Conservation (phyloP, 2,329 filamentous ascomycete species). For the Mycogone perniciosa region DNA sequence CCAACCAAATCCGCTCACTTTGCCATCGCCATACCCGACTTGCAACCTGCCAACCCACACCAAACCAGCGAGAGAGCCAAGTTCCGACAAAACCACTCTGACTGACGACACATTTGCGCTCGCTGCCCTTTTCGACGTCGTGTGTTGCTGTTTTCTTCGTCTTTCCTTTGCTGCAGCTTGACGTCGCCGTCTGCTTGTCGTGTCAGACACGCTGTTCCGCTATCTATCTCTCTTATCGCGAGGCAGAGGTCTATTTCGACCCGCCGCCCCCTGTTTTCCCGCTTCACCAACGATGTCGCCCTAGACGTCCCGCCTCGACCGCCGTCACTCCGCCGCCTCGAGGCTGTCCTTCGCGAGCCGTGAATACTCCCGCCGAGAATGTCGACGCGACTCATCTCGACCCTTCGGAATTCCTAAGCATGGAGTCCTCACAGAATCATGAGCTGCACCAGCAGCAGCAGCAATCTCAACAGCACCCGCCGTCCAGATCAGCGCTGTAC, state of each 20-base stretch:
- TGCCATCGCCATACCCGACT: neutral
- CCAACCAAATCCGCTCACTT: neutral
- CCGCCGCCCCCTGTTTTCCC: neutral
- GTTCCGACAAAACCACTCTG: neutral
- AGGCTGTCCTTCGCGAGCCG: neutral
- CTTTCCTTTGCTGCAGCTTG: too few relatives aligned
- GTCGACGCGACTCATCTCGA: neutral
- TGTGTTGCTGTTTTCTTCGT: too few relatives aligned
- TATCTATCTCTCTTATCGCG: neutral
- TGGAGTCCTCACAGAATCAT: conserved; percentile 12
- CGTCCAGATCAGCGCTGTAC: conserved; percentile 20
- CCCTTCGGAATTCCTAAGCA: neutral
- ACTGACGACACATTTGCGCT: too few relatives aligned
- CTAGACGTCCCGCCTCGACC: conserved; percentile 3
- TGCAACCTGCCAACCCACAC: neutral
- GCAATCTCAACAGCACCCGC: conserved; percentile 9
- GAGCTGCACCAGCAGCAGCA: conserved; percentile 4
- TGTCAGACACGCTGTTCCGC: too few relatives aligned
- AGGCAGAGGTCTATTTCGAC: too few relatives aligned
- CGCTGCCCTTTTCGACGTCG: too few relatives aligned
- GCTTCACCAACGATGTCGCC: neutral
- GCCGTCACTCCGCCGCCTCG: neutral
- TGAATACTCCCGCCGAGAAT: neutral
- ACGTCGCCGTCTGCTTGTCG: too few relatives aligned
- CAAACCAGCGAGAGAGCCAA: neutral